Base-by-base conservation (phyloP, 805 yeast species). In the Sugiyamaella americana region DNA sequence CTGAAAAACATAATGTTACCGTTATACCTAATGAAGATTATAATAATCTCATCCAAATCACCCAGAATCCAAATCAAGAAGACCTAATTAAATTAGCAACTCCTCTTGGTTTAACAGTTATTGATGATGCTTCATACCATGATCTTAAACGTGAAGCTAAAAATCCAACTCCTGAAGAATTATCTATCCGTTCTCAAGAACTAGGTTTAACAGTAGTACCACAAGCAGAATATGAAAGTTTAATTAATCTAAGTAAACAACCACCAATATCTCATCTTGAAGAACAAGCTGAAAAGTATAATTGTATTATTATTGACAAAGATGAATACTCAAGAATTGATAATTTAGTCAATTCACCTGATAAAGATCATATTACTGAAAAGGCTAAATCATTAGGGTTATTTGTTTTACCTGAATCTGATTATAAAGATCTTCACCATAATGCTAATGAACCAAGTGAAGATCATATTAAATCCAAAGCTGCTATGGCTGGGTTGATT, bases 71-170 rank as follows among this genome's bases (percentile, higher is more conserved):
- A 32, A 35, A 55, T 30, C 24, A 46, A n/a, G 53, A 52, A 20
- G 53, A 56, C 20, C 37, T 61, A 11, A 43, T 48, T 20, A 42
- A 37, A 8, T 39, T 49, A 55, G 62, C 58, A 20, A 26, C 11
- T n/a, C 40, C 51, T 3, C 43, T 44, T 8, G 72, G 67, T 5
- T 51, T 70, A 42, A 63, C 66, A 11, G 48, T 63, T 5, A 46
- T 71, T 6, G 61, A 59, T 5, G 55, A 58, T 24, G 59, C 59
- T 8, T 67, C 68, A 24, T 64, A 65, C 47, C 42, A 48, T 16
- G 53, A 53, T n/a, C 47, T 56, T 19, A 43, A 46, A 43, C 41
- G 57, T 19, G 23, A 24, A 38, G 52, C 48, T 4, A 46, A 40
- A 19, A 32, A 39, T 13, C 62, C 62, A 3, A 37, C 60, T 26